Evolutionary conservation across 1,284 basidiomycete genomes (phyloP).

Genomic region (Tilletia caries): DNA sequence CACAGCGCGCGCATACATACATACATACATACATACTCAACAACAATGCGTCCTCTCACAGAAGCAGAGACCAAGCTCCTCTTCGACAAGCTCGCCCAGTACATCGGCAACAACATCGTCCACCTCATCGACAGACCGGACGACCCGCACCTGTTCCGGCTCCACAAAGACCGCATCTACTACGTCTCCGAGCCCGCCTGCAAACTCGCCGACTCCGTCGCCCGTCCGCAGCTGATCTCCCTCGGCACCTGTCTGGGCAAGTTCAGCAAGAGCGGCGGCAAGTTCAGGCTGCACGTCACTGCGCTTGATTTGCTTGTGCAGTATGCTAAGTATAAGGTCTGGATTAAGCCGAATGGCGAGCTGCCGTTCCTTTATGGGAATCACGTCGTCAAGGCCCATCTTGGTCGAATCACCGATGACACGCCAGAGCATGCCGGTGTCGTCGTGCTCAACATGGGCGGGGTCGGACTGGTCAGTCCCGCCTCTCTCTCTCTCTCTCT

Average conservation of each 20-base stretch:
- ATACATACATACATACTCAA: constrained; percentile 1
- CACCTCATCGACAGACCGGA: constrained; percentile 55
- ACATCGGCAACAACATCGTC: constrained; percentile 85
- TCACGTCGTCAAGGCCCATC: constrained; percentile 95
- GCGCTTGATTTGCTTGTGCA: constrained; percentile 88
- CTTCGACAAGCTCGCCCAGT: constrained; percentile 86
- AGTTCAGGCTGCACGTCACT: constrained; percentile 96
- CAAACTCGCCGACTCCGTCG: constrained; percentile 85
- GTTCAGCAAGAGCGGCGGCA: constrained; percentile 85
- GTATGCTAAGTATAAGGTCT: constrained; percentile 98
- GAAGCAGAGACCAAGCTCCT: constrained; percentile 60
- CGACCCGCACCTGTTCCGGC: constrained; percentile 53
- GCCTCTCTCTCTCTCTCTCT: neutral
- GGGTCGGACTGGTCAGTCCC: constrained; percentile 79
- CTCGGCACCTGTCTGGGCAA: constrained; percentile 97
- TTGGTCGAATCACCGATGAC: constrained; percentile 98
- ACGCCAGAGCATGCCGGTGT: constrained; percentile 99
- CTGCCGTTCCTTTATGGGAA: constrained; percentile 99
- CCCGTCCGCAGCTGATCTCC: constrained; percentile 85
- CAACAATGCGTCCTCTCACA: constrained; percentile 54
- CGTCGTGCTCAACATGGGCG: constrained; percentile 91
- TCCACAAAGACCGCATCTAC: constrained; percentile 53
- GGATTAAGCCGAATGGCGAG: constrained; percentile 99
- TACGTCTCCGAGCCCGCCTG: constrained; percentile 63
- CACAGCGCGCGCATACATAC: too few relatives aligned